phyloP scores from a whole-genome alignment of 805 yeast species.

The Candida germanica region DNA sequence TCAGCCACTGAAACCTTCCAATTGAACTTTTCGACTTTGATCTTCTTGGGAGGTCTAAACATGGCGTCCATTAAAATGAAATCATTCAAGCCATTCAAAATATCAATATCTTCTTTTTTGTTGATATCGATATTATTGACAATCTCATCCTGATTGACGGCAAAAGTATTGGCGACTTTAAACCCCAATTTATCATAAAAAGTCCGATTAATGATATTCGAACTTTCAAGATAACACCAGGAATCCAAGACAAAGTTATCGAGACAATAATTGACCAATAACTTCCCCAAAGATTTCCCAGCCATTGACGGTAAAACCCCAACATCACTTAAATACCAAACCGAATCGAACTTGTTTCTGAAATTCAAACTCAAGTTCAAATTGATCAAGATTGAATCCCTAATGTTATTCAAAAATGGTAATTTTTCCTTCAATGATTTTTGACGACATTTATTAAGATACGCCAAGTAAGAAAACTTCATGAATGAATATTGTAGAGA shows the following conservation, averaged over 20 bases:
- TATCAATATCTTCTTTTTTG: constrained; percentile 11
- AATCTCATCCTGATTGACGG: constrained; percentile 20
- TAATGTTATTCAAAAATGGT: constrained; percentile 43
- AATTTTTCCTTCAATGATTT: constrained; percentile 50
- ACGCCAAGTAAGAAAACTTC: constrained; percentile 37
- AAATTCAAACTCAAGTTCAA: constrained; percentile 24
- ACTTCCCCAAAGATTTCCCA: constrained; percentile 57
- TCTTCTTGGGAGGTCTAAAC: constrained; percentile 17
- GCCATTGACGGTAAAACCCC: constrained; percentile 57
- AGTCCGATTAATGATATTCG: constrained; percentile 50
- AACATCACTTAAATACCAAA: constrained; percentile 59
- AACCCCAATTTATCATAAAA: constrained; percentile 57
- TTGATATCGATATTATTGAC: constrained; percentile 14
- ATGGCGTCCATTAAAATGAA: constrained; percentile 20
- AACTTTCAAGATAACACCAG: constrained; percentile 51
- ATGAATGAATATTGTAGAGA: constrained; percentile 18
- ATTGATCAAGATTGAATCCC: constrained; percentile 42
- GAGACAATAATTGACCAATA: constrained; percentile 48
- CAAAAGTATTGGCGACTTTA: constrained; percentile 28
- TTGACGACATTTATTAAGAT: constrained; percentile 40
- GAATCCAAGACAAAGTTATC: constrained; percentile 40
- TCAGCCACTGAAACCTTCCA: constrained; percentile 4
- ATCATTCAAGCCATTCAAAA: constrained; percentile 12
- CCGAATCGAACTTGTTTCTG: constrained; percentile 27
- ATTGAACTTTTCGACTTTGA: constrained; percentile 11